Evolutionary conservation across 345 rosid genomes (phyloP).

Genomic region (Eucalyptus tenuipes): DNA sequence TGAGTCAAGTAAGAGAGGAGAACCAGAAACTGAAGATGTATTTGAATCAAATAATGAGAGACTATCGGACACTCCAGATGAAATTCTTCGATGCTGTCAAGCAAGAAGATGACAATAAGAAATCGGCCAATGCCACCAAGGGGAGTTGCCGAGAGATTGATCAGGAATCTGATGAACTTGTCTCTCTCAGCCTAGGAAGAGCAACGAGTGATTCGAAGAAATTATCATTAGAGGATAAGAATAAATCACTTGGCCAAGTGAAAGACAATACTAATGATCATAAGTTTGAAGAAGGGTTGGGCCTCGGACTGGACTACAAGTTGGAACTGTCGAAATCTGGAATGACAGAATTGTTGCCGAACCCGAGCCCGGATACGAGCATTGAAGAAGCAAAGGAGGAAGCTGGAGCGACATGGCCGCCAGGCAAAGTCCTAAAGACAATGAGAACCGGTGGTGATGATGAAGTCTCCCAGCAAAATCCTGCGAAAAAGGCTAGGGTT

Average conservation of each 20-base stretch:
- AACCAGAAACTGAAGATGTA: conserved; percentile 54
- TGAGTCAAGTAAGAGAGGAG: conserved; percentile 69
- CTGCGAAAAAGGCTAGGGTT: conserved; percentile 64
- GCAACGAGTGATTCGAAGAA: conserved; percentile 12
- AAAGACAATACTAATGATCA: conserved; percentile 7
- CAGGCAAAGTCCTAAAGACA: conserved; percentile 26
- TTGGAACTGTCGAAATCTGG: conserved; percentile 9
- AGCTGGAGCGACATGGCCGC: conserved; percentile 16
- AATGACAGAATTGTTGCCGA: not conserved
- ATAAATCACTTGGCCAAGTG: not conserved
- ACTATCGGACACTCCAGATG: conserved; percentile 52
- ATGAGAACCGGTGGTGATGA: conserved; percentile 29
- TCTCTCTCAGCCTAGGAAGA: conserved; percentile 70
- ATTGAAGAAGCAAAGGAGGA: conserved; percentile 24
- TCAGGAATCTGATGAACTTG: conserved; percentile 28
- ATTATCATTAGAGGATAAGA: conserved; percentile 4
- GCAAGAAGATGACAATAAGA: conserved; percentile 12
- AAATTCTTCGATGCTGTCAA: conserved; percentile 28
- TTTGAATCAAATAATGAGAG: conserved; percentile 39
- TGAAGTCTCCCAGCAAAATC: conserved; percentile 24
- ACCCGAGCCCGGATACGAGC: conserved; percentile 14
- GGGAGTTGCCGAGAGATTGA: not conserved
- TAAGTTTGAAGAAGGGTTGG: conserved; percentile 2
- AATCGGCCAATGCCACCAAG: not conserved
- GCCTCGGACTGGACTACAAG: conserved; percentile 48